Conservation (phyloP, 805 yeast genomes). For the Yamadazyma sp. region DNA sequence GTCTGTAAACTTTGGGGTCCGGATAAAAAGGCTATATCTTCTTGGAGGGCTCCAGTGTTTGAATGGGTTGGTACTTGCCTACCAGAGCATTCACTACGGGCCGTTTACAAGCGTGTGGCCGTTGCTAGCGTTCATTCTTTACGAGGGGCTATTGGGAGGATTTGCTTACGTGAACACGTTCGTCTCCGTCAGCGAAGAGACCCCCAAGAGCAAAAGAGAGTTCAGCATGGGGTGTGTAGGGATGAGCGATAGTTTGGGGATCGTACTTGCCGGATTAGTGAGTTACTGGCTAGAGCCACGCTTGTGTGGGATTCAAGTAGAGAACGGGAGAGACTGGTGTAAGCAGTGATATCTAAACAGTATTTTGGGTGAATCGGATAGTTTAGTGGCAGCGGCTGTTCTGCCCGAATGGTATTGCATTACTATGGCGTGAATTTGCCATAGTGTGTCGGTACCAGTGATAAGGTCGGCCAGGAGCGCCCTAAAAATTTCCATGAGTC, state of each 20-base stretch:
- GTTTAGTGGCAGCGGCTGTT: too few relatives aligned
- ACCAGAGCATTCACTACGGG: slow-evolving; percentile 62
- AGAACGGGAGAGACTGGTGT: slow-evolving; percentile 81
- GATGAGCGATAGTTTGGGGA: slow-evolving; percentile 74
- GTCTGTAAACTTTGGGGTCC: slow-evolving; percentile 61
- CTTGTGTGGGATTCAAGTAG: slow-evolving; percentile 70
- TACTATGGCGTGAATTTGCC: slow-evolving; percentile 1
- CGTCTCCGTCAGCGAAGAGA: slow-evolving; percentile 64
- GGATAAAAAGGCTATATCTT: slow-evolving; percentile 57
- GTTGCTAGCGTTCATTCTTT: slow-evolving; percentile 64
- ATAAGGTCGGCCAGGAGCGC: too few relatives aligned
- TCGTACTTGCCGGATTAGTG: slow-evolving; percentile 74
- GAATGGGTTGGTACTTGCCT: slow-evolving; percentile 57
- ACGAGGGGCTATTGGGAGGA: slow-evolving; percentile 92
- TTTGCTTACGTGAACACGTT: slow-evolving; percentile 88
- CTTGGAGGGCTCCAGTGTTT: slow-evolving; percentile 66
- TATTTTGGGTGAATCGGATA: too few relatives aligned
- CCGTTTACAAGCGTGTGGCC: slow-evolving; percentile 61
- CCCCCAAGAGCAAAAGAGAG: slow-evolving; percentile 40
- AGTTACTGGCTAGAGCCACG: slow-evolving; percentile 73
- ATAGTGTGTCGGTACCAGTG: slow-evolving; percentile 4
- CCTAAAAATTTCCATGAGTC: too few relatives aligned
- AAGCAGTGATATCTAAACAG: too few relatives aligned
- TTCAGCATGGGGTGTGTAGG: slow-evolving; percentile 35
- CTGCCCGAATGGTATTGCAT: too few relatives aligned